Conservation (phyloP, 139 green algal genomes). For the Deuterostichococcus epilithicus region DNA sequence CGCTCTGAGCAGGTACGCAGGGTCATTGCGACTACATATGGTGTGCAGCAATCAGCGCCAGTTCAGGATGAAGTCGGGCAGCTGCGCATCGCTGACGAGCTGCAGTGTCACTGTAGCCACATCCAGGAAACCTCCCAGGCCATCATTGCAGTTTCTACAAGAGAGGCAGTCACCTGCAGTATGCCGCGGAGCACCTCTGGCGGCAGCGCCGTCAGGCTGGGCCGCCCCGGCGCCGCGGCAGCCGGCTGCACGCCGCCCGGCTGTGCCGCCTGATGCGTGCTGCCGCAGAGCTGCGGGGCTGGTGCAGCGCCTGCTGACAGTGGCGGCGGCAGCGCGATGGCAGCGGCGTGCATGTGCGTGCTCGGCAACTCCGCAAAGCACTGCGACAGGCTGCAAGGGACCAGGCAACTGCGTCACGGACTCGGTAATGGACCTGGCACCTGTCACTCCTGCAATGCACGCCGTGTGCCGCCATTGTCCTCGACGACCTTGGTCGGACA, state of each 20-base stretch:
- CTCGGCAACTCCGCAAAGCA: constrained; percentile 14
- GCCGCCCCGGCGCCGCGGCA: not conserved
- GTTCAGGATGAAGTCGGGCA: too few relatives aligned
- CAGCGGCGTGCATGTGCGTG: not conserved
- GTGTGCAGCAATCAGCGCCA: not conserved
- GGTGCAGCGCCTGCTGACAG: too few relatives aligned
- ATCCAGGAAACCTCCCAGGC: not conserved
- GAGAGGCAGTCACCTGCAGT: too few relatives aligned
- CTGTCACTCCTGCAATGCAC: not conserved
- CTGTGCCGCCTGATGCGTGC: too few relatives aligned
- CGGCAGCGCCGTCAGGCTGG: constrained; percentile 13
- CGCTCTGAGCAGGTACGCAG: not conserved
- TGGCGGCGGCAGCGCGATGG: not conserved
- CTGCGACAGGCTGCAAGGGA: constrained; percentile 21
- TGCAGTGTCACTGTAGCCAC: not conserved
- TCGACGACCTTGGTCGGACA: not conserved
- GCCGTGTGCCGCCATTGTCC: not conserved
- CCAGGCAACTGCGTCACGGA: not conserved
- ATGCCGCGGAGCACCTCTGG: not conserved
- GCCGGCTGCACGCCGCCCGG: too few relatives aligned
- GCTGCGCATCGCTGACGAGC: too few relatives aligned
- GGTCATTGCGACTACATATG: not conserved
- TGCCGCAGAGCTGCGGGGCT: too few relatives aligned
- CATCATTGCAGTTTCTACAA: too few relatives aligned
- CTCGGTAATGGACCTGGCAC: not conserved